Conservation (phyloP, 306 rosid species). For the Trichosanthes truncata region DNA sequence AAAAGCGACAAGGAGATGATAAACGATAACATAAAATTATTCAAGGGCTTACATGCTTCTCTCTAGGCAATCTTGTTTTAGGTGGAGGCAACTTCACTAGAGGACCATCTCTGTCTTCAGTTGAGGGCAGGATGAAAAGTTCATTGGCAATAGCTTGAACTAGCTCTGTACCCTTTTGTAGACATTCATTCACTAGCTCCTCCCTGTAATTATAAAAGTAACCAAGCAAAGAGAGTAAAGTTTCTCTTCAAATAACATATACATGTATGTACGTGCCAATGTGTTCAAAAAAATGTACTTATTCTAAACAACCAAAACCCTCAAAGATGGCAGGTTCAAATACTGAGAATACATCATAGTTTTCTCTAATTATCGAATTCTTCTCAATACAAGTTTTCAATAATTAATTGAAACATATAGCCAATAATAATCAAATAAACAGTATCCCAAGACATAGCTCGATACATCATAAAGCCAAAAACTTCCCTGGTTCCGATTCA, state of each 20-base stretch:
- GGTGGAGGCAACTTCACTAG: constrained; percentile 64
- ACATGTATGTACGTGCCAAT: neutral
- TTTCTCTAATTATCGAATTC: neutral
- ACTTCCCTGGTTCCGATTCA: neutral
- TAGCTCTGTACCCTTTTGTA: constrained; percentile 57
- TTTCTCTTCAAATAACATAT: neutral
- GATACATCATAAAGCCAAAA: neutral
- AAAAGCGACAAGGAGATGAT: neutral
- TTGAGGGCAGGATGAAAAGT: constrained; percentile 56
- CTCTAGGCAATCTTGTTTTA: constrained; percentile 58
- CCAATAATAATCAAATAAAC: neutral
- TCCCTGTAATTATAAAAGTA: constrained; percentile 26
- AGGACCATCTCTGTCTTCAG: constrained; percentile 69
- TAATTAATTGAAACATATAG: neutral
- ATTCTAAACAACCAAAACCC: neutral
- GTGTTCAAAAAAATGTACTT: neutral
- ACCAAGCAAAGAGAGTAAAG: neutral
- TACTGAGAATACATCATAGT: neutral
- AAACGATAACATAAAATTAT: neutral
- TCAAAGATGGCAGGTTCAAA: neutral
- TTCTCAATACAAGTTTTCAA: neutral
- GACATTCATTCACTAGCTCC: constrained; percentile 45
- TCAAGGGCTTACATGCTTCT: constrained; percentile 50
- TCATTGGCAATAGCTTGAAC: constrained; percentile 66
- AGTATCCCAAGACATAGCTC: neutral